Percentiles rank a stretch among this genome's conserved stretches.
Evolutionary conservation across 164 flowering plant genomes (phyloP).

Genomic region (Dillenia suffruticosa): DNA sequence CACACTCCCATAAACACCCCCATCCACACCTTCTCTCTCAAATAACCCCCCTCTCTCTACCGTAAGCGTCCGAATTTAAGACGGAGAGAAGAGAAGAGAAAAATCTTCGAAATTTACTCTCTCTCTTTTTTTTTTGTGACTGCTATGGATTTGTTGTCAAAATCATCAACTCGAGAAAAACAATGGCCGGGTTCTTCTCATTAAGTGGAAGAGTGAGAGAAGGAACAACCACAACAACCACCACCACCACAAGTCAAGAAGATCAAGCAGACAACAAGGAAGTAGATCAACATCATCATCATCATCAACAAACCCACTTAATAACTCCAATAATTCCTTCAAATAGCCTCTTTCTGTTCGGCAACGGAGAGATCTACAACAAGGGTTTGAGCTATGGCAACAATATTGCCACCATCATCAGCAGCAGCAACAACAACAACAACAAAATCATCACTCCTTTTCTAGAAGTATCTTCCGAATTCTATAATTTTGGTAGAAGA

Average conservation of each 20-base stretch:
- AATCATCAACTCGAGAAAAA: conserved; percentile 20
- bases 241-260: conserved; percentile 1
- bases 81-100: conserved; percentile 3
- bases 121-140: background rate
- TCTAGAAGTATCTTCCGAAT: conserved; percentile 6
- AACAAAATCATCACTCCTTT: conserved; percentile 11
- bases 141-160: conserved; percentile 41
- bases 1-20: background rate
- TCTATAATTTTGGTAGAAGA: background rate
- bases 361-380: conserved; percentile 44
- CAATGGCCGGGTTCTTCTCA: conserved; percentile 62
- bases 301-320: too few relatives aligned
- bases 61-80: background rate
- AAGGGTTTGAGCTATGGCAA: conserved; percentile 65
- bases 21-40: background rate
- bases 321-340: conserved; percentile 4
- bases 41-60: background rate
- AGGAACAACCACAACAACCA: background rate
- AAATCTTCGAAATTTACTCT: background rate
- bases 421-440: conserved; percentile 23
- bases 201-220: conserved; percentile 28
- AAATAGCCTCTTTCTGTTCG: conserved; percentile 30
- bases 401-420: conserved; percentile 20
- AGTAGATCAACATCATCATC: background rate
- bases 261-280: conserved; percentile 8